Evolutionary conservation across 179 eudicot genomes (phyloP), one percentile per base, ranked within the genome.

Genomic region (Silene coronaria): DNA sequence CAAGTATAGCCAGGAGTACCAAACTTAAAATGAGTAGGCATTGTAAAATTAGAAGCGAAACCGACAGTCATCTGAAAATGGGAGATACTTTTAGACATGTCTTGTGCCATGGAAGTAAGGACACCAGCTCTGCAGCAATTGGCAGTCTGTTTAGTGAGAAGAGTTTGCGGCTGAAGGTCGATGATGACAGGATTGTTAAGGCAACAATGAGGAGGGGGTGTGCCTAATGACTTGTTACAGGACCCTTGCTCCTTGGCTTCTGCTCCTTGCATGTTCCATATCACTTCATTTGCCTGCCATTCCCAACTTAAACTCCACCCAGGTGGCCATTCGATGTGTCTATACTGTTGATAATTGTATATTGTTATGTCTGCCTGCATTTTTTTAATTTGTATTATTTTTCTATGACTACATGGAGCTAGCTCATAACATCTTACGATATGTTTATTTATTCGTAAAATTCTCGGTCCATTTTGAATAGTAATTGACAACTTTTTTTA

Each of bases 81-180:
- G 11, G 97, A 76, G 0, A 85, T 30, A 34, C 60, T 79, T 61
- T 83, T 90, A 0, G 75, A 69, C 1, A 87, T 80, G 69, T 82
- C 90, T 77, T 91, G 98, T 4, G 72, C 67, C 78, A 86, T 69
- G 19, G 98, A 90, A 9, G 97, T 83, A 2, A 94, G 61, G 0
- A 90, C 88, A 21, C 98, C 98, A 66, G 84, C 89, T 81, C 80
- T 91, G 76, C 98, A 94, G 63, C 98, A 94, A 64, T 94, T 94
- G 0, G 87, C 76, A 2, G 83, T 77, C 78, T 90, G 97, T 65
- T 81, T 85, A 65, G 73, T 91, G 30, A 82, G 82, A 1, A 88
- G 82, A 6, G 94, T 78, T 21, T 89, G 88, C 0, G 92, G 91
- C 66, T 86, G 76, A 57, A 91, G 89, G 77, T 94, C 98, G 32